These are phyloP conservation scores for Podila horticola DNA, from an alignment of 192 early-diverging fungal genomes.

Conservation along the genomic window DNA sequence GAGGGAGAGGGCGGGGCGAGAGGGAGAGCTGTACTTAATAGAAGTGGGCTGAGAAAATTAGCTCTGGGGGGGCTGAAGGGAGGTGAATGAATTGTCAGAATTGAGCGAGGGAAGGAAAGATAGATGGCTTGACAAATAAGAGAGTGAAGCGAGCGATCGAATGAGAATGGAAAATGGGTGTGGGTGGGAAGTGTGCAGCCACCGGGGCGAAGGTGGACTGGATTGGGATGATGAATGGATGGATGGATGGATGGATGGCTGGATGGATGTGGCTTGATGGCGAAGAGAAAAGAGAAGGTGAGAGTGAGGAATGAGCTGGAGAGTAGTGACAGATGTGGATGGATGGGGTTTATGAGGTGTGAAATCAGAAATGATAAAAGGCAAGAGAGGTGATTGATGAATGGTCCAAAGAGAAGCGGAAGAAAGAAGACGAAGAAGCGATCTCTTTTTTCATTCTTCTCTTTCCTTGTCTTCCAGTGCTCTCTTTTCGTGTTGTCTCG, in stretches of 20 bases:
- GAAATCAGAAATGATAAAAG: not conserved
- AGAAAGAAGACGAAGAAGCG: not conserved
- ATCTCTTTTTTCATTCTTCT: not conserved
- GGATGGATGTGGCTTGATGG: too few relatives aligned
- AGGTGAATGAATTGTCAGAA: not conserved
- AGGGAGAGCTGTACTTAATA: not conserved
- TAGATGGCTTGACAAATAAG: conserved; percentile 2
- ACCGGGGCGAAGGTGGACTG: too few relatives aligned
- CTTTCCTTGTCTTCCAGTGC: not conserved
- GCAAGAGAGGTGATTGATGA: not conserved
- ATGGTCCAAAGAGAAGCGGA: not conserved
- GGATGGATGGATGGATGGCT: too few relatives aligned
- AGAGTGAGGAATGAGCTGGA: conserved; percentile 6
- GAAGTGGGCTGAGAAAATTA: not conserved
- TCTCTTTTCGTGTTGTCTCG: not conserved
- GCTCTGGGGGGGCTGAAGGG: not conserved
- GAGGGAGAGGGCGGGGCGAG: not conserved
- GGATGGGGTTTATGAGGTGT: not conserved
- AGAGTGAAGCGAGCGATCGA: not conserved
- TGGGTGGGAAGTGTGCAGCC: too few relatives aligned
- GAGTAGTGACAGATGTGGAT: too few relatives aligned
- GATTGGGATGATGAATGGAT: too few relatives aligned
- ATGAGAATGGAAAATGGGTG: too few relatives aligned
- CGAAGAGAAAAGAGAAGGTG: conserved; percentile 3
- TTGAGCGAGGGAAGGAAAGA: not conserved